Percentiles rank a stretch among this genome's conserved stretches.
Conservation (phyloP, 257 asterid species). For the Hygrophila difformis region DNA sequence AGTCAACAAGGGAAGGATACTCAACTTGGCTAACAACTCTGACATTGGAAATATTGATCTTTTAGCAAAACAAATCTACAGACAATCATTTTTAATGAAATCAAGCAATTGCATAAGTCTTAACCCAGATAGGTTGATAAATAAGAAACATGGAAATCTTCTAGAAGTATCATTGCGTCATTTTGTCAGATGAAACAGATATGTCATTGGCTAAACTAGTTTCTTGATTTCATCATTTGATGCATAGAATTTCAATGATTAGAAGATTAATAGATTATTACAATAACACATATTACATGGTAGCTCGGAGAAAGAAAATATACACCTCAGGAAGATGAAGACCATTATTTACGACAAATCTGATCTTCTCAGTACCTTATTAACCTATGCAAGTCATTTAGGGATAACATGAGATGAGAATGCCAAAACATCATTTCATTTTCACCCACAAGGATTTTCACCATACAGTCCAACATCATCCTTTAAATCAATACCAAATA, state of each 20-base stretch:
- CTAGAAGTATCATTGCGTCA: background rate
- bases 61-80: background rate
- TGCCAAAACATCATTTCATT: slow-evolving; percentile 5
- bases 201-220: background rate
- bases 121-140: slow-evolving; percentile 3
- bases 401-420: slow-evolving; percentile 9
- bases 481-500: slow-evolving; percentile 16
- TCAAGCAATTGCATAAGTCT: slow-evolving; percentile 12
- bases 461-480: slow-evolving; percentile 5
- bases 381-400: slow-evolving; percentile 3
- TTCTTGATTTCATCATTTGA: slow-evolving; percentile 2
- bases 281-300: background rate
- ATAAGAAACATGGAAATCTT: slow-evolving; percentile 11
- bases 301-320: slow-evolving; percentile 9
- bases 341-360: background rate
- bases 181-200: slow-evolving; percentile 2
- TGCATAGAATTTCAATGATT: background rate
- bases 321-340: slow-evolving; percentile 1
- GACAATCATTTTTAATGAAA: background rate
- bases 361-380: slow-evolving; percentile 1
- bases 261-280: background rate
- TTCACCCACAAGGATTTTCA: slow-evolving; percentile 6
- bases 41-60: slow-evolving; percentile 23
- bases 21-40: slow-evolving; percentile 99
- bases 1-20: slow-evolving; percentile 96